Evolutionary conservation across 805 yeast genomes (phyloP), one percentile per base, ranked within the genome.

Genomic region (Suhomyces faveliae): DNA sequence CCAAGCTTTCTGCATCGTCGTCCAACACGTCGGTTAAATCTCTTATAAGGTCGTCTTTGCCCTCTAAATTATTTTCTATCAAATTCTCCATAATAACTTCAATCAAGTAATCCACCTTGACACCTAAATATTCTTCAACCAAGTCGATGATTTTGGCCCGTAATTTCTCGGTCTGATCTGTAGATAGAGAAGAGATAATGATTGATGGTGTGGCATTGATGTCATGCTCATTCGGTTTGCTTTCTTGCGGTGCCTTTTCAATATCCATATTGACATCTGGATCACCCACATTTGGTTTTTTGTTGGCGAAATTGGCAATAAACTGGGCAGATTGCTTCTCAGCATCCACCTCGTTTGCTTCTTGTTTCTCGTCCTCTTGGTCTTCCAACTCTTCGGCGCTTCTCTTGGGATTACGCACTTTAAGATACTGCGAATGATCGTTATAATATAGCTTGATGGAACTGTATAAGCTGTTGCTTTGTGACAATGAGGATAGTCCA

Each of bases 11-110:
- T 3, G 80, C 71, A 54, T 78, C 82, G 10, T 77, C 81, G 42
- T 78, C 82, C 40, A 78, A 62, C 0, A 78, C 71, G 51, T 81
- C 84, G 13, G 63, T 60, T 37, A 82, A 65, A 49, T 80, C 86
- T 3, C 62, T 59, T 15, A 73, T 50, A 42, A 81, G 67, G 4
- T 57, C 64, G 4, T 61, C 62, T 35, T 66, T 67, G 7, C 57
- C 63, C 37, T 56, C 66, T 21, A 74, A 60, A 22, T 63, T 66
- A 19, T 61, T 50, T 15, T 53, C 57, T 24, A 63, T 53, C 3
- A 80, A 61, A 45, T 72, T 68, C 27, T 66, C 66, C 29, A 65
- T 56, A 23, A 82, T 68, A 45, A 74, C 77, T 2, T 70, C 69
- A 11, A 73, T 63, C 51, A 82, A 66, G 38, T 77, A 74, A 11